These are phyloP conservation scores for Phallus indusiatus DNA, from an alignment of 768 basidiomycete species.

Conservation along the genomic window DNA sequence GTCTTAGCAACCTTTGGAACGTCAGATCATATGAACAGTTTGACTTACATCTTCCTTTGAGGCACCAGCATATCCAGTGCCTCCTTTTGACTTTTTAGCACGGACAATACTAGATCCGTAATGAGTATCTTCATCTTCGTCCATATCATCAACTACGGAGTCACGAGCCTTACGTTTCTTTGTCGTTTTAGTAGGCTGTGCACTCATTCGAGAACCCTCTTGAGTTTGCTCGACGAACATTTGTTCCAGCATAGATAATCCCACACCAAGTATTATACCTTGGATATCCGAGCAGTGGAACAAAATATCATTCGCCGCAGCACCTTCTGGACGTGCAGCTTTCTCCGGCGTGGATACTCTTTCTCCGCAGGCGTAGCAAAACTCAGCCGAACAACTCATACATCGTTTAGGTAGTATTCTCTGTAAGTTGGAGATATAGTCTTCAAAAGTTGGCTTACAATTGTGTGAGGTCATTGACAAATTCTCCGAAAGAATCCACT, in stretches of 20 bases:
- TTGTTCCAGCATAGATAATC: slow-evolving; percentile 77
- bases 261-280: slow-evolving; percentile 85
- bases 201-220: slow-evolving; percentile 20
- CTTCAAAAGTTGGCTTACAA: slow-evolving; percentile 57
- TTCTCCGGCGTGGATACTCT: slow-evolving; percentile 38
- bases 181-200: slow-evolving; percentile 14
- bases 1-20: background rate
- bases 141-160: slow-evolving; percentile 24
- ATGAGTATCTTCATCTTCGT: slow-evolving; percentile 45
- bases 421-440: slow-evolving; percentile 57
- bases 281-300: slow-evolving; percentile 89
- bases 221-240: slow-evolving; percentile 49
- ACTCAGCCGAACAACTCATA: slow-evolving; percentile 29
- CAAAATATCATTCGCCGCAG: slow-evolving; percentile 44
- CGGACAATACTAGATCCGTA: slow-evolving; percentile 32
- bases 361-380: slow-evolving; percentile 70
- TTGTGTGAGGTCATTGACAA: slow-evolving; percentile 11
- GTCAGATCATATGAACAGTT: background rate
- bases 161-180: slow-evolving; percentile 29
- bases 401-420: slow-evolving; percentile 53
- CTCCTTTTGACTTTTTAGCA: slow-evolving; percentile 65
- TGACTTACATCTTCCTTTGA: slow-evolving; percentile 72
- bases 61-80: slow-evolving; percentile 82
- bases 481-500: slow-evolving; percentile 11
- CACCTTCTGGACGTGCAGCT: slow-evolving; percentile 27